Percentiles rank a stretch among this genome's conserved stretches.
Conservation (phyloP, 129 eudicot species). For the Lactuca sativa region DNA sequence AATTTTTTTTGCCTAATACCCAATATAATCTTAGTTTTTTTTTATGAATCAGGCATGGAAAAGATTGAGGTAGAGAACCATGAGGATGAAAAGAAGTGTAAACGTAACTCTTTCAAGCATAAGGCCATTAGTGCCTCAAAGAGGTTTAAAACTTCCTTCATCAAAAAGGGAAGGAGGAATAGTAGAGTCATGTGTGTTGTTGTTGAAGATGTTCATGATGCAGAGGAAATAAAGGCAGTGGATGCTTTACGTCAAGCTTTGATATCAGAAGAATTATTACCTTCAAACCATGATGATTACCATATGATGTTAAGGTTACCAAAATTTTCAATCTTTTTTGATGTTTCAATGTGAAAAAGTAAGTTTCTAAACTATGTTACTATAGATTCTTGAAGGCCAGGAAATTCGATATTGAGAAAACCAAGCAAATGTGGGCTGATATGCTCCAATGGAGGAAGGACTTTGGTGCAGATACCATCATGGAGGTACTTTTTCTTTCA, state of each 20-base stretch:
- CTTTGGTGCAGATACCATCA: constrained; percentile 80
- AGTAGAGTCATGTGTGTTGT: constrained; percentile 84
- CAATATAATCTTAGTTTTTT: background rate
- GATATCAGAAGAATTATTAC: constrained; percentile 71
- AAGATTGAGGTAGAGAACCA: constrained; percentile 55
- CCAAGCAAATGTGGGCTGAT: constrained; percentile 96
- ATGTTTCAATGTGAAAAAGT: background rate
- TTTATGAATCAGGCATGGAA: constrained; percentile 51
- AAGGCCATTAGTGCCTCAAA: constrained; percentile 77
- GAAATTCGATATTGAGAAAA: constrained; percentile 84
- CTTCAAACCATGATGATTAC: constrained; percentile 84
- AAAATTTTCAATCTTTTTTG: background rate
- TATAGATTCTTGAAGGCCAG: constrained; percentile 90
- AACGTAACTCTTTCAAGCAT: constrained; percentile 72
- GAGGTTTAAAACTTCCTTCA: constrained; percentile 73
- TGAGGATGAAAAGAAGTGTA: constrained; percentile 83
- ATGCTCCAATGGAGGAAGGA: constrained; percentile 96
- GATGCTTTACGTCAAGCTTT: constrained; percentile 86
- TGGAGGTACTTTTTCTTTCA: constrained; percentile 52
- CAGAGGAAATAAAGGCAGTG: constrained; percentile 83
- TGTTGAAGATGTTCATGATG: constrained; percentile 89
- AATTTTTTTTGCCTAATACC: background rate
- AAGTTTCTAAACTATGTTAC: background rate
- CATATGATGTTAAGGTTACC: constrained; percentile 77
- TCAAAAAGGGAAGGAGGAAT: constrained; percentile 72